phyloP scores from a whole-genome alignment of 2,329 filamentous ascomycete species.

The Colletotrichum endophyticum region DNA sequence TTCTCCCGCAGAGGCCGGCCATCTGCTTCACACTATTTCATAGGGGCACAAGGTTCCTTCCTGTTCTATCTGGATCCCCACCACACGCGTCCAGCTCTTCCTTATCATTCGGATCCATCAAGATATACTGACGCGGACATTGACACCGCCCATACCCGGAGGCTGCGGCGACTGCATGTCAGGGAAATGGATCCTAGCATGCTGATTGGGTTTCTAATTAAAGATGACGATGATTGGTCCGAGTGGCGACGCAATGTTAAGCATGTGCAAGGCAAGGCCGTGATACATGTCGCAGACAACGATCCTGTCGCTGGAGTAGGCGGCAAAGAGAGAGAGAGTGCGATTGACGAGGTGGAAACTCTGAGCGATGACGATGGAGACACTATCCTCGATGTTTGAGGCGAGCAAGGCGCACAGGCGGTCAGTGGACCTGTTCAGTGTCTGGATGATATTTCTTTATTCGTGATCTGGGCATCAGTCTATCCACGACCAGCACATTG shows the following conservation, averaged over 20 bases:
- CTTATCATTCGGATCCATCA: slow-evolving; percentile 60
- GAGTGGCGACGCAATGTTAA: slow-evolving; percentile 80
- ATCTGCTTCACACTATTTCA: slow-evolving; percentile 77
- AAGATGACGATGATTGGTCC: slow-evolving; percentile 80
- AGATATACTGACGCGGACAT: slow-evolving; percentile 76
- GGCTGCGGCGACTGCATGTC: slow-evolving; percentile 81
- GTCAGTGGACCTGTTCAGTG: not conserved
- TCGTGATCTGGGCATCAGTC: not conserved
- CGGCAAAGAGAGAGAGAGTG: slow-evolving; percentile 67
- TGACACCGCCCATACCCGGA: slow-evolving; percentile 84
- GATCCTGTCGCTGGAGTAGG: slow-evolving; percentile 63
- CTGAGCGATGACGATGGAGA: slow-evolving; percentile 74
- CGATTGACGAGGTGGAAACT: slow-evolving; percentile 88
- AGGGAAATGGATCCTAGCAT: slow-evolving; percentile 98
- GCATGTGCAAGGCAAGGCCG: slow-evolving; percentile 78
- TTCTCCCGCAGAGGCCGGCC: slow-evolving; percentile 74
- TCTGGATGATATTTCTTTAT: not conserved
- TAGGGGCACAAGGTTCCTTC: slow-evolving; percentile 68
- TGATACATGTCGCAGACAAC: slow-evolving; percentile 81
- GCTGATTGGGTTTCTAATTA: slow-evolving; percentile 92
- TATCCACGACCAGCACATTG: not conserved
- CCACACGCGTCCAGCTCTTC: slow-evolving; percentile 77
- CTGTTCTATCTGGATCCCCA: slow-evolving; percentile 98
- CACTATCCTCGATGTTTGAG: slow-evolving; percentile 32
- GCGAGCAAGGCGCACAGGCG: not conserved